Percentiles rank a stretch among this genome's conserved stretches.
Conservation (phyloP, 495 filamentous ascomycete species). For the Penicillium tannophilum region DNA sequence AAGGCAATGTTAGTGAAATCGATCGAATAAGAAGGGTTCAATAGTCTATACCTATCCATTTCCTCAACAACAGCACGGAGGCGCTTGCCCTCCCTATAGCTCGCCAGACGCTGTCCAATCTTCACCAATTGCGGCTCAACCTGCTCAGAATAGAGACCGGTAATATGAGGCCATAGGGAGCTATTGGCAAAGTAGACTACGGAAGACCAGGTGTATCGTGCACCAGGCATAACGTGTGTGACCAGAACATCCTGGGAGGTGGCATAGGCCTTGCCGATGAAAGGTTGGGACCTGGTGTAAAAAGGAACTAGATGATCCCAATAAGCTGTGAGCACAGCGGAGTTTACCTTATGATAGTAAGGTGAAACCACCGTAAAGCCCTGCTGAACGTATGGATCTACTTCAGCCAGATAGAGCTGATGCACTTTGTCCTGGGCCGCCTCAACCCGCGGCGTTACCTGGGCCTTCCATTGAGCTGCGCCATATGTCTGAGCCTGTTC, state of each 20-base stretch:
- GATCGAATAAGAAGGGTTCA: background rate
- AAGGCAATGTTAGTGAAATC: conserved; percentile 12
- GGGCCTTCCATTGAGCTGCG: conserved; percentile 74
- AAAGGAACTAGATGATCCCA: conserved; percentile 73
- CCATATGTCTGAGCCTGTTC: conserved; percentile 64
- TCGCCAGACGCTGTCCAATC: conserved; percentile 85
- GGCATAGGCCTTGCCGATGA: conserved; percentile 68
- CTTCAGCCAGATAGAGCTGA: conserved; percentile 64
- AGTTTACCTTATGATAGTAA: conserved; percentile 67
- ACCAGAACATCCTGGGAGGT: conserved; percentile 65
- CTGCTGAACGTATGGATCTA: conserved; percentile 75
- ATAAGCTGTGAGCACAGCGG: conserved; percentile 64
- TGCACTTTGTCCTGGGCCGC: conserved; percentile 59
- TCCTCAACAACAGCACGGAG: conserved; percentile 60
- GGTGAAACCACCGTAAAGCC: conserved; percentile 60
- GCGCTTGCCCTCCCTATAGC: conserved; percentile 71
- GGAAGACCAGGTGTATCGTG: conserved; percentile 67
- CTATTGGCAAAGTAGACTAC: conserved; percentile 68
- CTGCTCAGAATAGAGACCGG: conserved; percentile 80
- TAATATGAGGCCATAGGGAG: conserved; percentile 76
- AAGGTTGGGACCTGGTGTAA: conserved; percentile 71
- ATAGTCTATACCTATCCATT: conserved; percentile 46
- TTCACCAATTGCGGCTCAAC: conserved; percentile 94
- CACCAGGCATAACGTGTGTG: conserved; percentile 72
- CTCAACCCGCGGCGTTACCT: conserved; percentile 71